Conservation (phyloP, 371 early-diverging fungal genomes). For the Coelomomyces lativittatus region DNA sequence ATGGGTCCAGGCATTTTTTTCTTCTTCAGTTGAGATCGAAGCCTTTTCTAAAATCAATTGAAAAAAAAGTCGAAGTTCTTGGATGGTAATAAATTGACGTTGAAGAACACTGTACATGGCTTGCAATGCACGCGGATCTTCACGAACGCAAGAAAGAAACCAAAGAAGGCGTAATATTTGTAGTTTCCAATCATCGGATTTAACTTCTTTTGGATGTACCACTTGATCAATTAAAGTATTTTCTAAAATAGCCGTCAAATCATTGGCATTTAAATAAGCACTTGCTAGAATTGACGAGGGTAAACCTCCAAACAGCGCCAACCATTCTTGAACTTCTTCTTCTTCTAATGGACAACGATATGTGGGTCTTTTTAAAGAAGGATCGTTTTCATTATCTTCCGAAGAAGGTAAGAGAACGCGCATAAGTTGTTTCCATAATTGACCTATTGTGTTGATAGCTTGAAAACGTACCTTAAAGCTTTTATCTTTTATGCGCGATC, state of each 20-base stretch:
- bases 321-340: constrained; percentile 5
- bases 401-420: constrained; percentile 1
- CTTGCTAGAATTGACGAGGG: constrained; percentile 53
- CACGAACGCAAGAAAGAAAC: background rate
- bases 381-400: constrained; percentile 46
- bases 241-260: constrained; percentile 50
- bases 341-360: too few relatives aligned
- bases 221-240: constrained; percentile 39
- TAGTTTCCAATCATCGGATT: constrained; percentile 4
- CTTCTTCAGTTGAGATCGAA: too few relatives aligned
- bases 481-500: constrained; percentile 68
- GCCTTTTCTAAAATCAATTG: too few relatives aligned
- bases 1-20: too few relatives aligned
- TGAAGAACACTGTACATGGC: background rate
- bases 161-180: constrained; percentile 6
- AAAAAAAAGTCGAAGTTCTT: too few relatives aligned
- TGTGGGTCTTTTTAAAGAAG: too few relatives aligned
- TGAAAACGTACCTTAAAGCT: constrained; percentile 22
- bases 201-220: constrained; percentile 5
- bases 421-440: background rate
- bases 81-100: background rate
- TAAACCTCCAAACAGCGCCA: constrained; percentile 55
- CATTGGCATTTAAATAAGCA: constrained; percentile 60
- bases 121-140: background rate
- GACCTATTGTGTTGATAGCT: background rate